Percentiles rank a stretch among this genome's conserved stretches.
These are phyloP conservation scores for Inga laurina DNA, from an alignment of 306 rosid genomes.

Conservation along the genomic window DNA sequence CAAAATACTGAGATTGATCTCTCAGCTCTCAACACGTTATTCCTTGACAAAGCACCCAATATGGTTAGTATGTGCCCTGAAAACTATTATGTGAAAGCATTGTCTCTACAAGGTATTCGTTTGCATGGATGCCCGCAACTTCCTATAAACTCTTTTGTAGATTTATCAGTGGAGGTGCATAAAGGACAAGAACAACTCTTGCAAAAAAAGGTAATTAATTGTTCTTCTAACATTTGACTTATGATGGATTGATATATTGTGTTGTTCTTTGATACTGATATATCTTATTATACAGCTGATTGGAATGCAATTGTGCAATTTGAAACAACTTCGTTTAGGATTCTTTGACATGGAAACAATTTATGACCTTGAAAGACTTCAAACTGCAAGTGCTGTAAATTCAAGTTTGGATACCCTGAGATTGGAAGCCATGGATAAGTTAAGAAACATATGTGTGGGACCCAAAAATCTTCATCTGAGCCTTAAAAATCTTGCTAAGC, in stretches of 20 bases:
- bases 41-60: too few species aligned
- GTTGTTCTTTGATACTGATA: not conserved
- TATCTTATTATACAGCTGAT: not conserved
- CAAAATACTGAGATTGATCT: too few species aligned
- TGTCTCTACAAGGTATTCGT: too few species aligned
- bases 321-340: not conserved
- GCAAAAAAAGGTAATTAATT: too few species aligned
- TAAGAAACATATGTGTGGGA: slow-evolving; percentile 29
- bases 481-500: slow-evolving; percentile 18
- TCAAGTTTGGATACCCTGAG: not conserved
- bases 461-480: not conserved
- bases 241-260: too few species aligned
- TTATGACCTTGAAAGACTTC: slow-evolving; percentile 6
- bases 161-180: too few species aligned
- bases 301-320: not conserved
- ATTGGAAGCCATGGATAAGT: not conserved
- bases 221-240: too few species aligned
- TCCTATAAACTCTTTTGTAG: too few species aligned
- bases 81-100: too few species aligned
- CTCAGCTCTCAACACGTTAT: too few species aligned
- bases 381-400: not conserved
- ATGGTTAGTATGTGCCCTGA: not conserved
- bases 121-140: too few species aligned
- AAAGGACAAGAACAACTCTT: too few species aligned
- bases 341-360: slow-evolving; percentile 9